These are phyloP conservation scores for Annulohypoxylon truncatum DNA, from an alignment of 2,329 filamentous ascomycete species.

Conservation along the genomic window DNA sequence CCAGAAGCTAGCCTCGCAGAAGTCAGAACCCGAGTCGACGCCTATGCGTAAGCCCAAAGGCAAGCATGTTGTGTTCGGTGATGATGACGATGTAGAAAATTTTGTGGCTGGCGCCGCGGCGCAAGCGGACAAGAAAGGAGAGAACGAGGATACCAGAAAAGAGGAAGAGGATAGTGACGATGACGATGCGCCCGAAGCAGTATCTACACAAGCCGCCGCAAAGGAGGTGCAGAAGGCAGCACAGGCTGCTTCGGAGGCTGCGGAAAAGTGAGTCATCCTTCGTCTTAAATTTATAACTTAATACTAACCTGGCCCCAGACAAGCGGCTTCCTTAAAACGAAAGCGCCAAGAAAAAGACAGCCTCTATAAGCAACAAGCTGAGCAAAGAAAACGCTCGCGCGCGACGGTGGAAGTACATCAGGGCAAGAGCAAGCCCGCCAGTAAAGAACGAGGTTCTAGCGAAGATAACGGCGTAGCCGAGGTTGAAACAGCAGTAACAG, in stretches of 20 bases:
- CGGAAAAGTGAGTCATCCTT: constrained; percentile 59
- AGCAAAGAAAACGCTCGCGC: constrained; percentile 57
- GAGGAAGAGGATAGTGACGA: constrained; percentile 57
- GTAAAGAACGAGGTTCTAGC: constrained; percentile 38
- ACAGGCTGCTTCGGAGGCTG: constrained; percentile 61
- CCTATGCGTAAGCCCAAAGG: constrained; percentile 44
- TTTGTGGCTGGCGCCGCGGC: constrained; percentile 46
- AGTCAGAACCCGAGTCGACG: constrained; percentile 34
- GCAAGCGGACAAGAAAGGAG: constrained; percentile 16
- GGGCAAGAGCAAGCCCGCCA: constrained; percentile 6
- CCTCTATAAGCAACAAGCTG: constrained; percentile 66
- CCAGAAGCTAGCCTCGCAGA: constrained; percentile 44
- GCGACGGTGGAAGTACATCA: constrained; percentile 26
- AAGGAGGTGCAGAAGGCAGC: constrained; percentile 59
- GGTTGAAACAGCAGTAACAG: constrained; percentile 36
- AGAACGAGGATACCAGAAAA: constrained; percentile 31
- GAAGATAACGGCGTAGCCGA: constrained; percentile 40
- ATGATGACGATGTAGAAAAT: constrained; percentile 50
- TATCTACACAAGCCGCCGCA: constrained; percentile 65
- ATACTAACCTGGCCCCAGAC: constrained; percentile 51
- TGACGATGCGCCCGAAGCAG: constrained; percentile 68
- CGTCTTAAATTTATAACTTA: neutral
- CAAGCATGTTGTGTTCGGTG: constrained; percentile 50
- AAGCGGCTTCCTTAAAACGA: constrained; percentile 62
- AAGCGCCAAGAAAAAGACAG: constrained; percentile 67